These are phyloP conservation scores for Heliamphora exappendiculata DNA, from an alignment of 148 eudicot genomes.

Conservation along the genomic window DNA sequence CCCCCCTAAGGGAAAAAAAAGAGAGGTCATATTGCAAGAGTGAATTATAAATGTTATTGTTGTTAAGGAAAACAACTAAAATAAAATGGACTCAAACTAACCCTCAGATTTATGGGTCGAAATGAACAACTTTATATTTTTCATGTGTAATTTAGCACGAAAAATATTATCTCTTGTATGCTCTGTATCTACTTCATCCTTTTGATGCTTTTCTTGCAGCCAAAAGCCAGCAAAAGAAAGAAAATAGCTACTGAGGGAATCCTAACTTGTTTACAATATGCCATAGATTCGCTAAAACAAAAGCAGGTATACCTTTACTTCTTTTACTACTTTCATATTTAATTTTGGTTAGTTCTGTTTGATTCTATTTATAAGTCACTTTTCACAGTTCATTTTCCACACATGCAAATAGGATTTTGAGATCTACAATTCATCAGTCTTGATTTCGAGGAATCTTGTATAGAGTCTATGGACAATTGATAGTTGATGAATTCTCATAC, in stretches of 20 bases:
- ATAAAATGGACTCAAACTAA: not conserved
- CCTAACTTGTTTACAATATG: conserved; percentile 76
- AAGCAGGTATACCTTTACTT: conserved; percentile 43
- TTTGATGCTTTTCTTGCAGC: conserved; percentile 34
- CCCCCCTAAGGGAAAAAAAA: not conserved
- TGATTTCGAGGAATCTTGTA: too few species aligned
- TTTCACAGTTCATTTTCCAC: too few species aligned
- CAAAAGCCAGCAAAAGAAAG: conserved; percentile 64
- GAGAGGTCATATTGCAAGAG: not conserved
- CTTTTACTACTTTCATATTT: too few species aligned
- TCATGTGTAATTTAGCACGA: not conserved
- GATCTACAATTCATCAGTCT: too few species aligned
- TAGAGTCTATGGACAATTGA: too few species aligned
- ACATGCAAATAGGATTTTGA: too few species aligned
- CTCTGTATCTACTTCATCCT: not conserved
- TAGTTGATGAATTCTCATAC: too few species aligned
- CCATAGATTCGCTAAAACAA: conserved; percentile 62
- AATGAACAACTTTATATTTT: not conserved
- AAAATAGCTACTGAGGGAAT: conserved; percentile 88
- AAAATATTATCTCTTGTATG: not conserved
- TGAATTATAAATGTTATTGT: conserved; percentile 2
- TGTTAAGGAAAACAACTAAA: not conserved
- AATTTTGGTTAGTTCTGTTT: too few species aligned
- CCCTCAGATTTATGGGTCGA: not conserved
- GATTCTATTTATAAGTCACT: too few species aligned